Evolutionary conservation across 129 eudicot genomes (phyloP), one percentile per base, ranked within the genome.

Genomic region (Deinandra increscens): DNA sequence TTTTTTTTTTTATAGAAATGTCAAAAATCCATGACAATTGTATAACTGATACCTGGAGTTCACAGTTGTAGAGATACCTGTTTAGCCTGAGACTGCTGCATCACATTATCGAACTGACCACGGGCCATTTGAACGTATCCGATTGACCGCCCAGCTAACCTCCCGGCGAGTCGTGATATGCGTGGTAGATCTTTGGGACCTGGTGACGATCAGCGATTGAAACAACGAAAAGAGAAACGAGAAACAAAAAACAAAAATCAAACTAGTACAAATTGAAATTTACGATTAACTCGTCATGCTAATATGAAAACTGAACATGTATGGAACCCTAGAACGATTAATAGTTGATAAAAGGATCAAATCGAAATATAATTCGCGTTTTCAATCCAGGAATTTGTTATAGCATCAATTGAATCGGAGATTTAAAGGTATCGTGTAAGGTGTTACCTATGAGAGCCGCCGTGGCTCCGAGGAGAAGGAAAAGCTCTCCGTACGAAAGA

Each of bases 41-140:
- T 60, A 10, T 17, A 18, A 11, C 4, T 44, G 10, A 20, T 17
- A 44, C 20, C 14, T 62, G 20, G 5, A 49, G 18, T 73, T 49
- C 7, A 63, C 13, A n/a, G 64, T 38, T 64, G 54, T 10, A 44
- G 66, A 55, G 26, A 65, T 38, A 91, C 97, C 95, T 94, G 90
- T 62, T 84, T 88, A 80, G 89, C 96, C 76, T 87, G 93, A 56
- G 96, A 79, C 68, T 94, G 90, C 72, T 94, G 93, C 97, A 94
- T 85, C 49, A 87, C 85, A 69, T 70, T 87, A 11, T 94, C 99
- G n/a, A 94, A 87, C 76, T 94, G 97, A 12, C 99, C 97, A 13
- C 99, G 99, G 3, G 93, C 96, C 82, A 94, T 19, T 75, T 87
- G 99, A 74, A 89, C 88, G 31, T 87, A 93, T 26, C 86, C 96